A percentile compares a stretch with the other conserved stretches of the same genome.
Conservation (phyloP, 192 early-diverging fungal species). For the Allomyces macrogynus region DNA sequence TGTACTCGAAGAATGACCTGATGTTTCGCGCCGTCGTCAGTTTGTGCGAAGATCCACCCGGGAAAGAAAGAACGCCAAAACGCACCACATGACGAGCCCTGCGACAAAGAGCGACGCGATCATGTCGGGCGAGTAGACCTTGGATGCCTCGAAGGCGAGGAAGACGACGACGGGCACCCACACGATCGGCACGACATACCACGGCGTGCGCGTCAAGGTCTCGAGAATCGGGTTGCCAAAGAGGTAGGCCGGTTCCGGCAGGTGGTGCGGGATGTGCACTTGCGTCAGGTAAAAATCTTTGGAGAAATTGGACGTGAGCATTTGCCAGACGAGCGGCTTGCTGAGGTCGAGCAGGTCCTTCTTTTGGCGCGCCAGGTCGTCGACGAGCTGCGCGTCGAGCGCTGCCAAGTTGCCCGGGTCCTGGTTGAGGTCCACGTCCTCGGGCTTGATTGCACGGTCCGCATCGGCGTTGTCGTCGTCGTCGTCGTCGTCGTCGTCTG, state of each 20-base stretch:
- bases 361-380: slow-evolving; percentile 21
- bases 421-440: neutral
- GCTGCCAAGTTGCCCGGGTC: neutral
- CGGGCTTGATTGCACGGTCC: neutral
- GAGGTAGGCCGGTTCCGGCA: slow-evolving; percentile 53
- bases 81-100: too few species aligned
- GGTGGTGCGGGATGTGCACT: slow-evolving; percentile 73
- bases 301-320: slow-evolving; percentile 44
- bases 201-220: slow-evolving; percentile 69
- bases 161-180: slow-evolving; percentile 61
- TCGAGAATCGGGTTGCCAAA: slow-evolving; percentile 66
- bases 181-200: slow-evolving; percentile 70
- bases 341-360: slow-evolving; percentile 61
- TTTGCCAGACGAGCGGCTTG: slow-evolving; percentile 63
- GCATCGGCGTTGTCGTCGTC: too few species aligned
- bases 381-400: slow-evolving; percentile 19
- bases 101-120: too few species aligned
- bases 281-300: slow-evolving; percentile 75
- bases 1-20: slow-evolving; percentile 54
- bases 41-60: too few species aligned
- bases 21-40: neutral
- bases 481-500: too few species aligned
- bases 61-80: too few species aligned
- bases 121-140: too few species aligned
- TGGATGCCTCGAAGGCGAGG: slow-evolving; percentile 5